Percentiles rank a stretch among this genome's conserved stretches.
Conservation (phyloP, 768 basidiomycete genomes). For the Naganishia randhawae region DNA sequence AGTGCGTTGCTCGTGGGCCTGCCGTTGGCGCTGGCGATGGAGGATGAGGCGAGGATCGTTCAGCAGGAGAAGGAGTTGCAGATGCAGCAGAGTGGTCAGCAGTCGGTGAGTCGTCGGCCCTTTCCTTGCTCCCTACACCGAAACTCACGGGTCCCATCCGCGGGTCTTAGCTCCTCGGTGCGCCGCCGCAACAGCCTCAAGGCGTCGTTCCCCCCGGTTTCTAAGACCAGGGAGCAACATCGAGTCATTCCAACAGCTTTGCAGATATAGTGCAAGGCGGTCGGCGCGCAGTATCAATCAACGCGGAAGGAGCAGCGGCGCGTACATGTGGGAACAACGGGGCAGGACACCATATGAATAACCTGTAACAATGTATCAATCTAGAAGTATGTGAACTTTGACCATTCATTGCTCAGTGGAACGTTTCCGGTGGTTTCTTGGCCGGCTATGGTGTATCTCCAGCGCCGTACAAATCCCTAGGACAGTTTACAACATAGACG, state of each 20-base stretch:
- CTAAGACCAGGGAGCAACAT: slow-evolving; percentile 50
- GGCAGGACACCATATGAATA: neutral
- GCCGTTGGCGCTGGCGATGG: slow-evolving; percentile 84
- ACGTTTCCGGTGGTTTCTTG: neutral
- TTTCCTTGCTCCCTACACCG: neutral
- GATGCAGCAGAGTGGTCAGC: slow-evolving; percentile 86
- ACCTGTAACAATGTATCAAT: neutral
- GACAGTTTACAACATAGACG: too few relatives aligned
- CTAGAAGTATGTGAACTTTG: neutral
- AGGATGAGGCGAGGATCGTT: slow-evolving; percentile 92
- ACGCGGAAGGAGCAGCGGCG: too few relatives aligned
- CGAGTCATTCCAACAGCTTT: neutral
- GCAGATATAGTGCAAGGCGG: neutral
- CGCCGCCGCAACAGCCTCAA: slow-evolving; percentile 55
- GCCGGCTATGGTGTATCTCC: too few relatives aligned
- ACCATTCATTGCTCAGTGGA: neutral
- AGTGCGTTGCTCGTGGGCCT: slow-evolving; percentile 88
- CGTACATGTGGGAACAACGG: neutral
- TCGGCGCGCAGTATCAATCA: neutral
- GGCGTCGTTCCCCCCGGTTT: slow-evolving; percentile 81
- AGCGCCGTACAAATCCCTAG: too few relatives aligned
- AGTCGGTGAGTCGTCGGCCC: slow-evolving; percentile 61
- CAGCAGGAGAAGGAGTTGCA: slow-evolving; percentile 91
- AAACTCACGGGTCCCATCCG: slow-evolving; percentile 13
- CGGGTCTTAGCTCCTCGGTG: slow-evolving; percentile 65